Conservation (phyloP, 805 yeast species). For the Barnettozyma populi region DNA sequence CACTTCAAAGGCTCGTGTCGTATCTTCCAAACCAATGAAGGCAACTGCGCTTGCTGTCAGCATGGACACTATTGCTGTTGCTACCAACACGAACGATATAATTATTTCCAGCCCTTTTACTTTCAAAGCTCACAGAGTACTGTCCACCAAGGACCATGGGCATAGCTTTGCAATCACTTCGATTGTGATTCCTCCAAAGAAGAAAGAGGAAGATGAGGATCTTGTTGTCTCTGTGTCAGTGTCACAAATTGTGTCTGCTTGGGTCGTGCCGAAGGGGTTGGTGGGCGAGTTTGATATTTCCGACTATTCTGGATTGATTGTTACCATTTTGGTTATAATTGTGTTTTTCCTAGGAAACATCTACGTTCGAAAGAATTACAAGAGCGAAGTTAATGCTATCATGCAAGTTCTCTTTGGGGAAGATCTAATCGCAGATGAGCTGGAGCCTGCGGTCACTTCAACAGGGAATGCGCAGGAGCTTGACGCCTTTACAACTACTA, state of each 20-base stretch:
- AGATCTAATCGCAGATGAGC: background rate
- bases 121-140: slow-evolving; percentile 41
- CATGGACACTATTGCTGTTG: slow-evolving; percentile 35
- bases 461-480: background rate
- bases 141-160: slow-evolving; percentile 44
- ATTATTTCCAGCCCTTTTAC: slow-evolving; percentile 46
- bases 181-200: slow-evolving; percentile 54
- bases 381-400: slow-evolving; percentile 9
- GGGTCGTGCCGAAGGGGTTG: slow-evolving; percentile 50
- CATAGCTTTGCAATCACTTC: slow-evolving; percentile 78
- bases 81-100: slow-evolving; percentile 58
- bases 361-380: slow-evolving; percentile 15
- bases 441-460: background rate
- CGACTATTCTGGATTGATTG: slow-evolving; percentile 8
- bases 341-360: slow-evolving; percentile 5
- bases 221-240: slow-evolving; percentile 38
- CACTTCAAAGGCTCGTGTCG: slow-evolving; percentile 35
- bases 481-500: background rate
- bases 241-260: slow-evolving; percentile 63
- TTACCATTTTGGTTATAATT: slow-evolving; percentile 8
- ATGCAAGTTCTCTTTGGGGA: slow-evolving; percentile 15
- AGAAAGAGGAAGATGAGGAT: slow-evolving; percentile 3
- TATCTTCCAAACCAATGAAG: slow-evolving; percentile 47
- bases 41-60: slow-evolving; percentile 8
- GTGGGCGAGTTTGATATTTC: slow-evolving; percentile 9